These are phyloP conservation scores for Cladophialophora immunda DNA, from an alignment of 2,329 filamentous ascomycete genomes.

Conservation along the genomic window DNA sequence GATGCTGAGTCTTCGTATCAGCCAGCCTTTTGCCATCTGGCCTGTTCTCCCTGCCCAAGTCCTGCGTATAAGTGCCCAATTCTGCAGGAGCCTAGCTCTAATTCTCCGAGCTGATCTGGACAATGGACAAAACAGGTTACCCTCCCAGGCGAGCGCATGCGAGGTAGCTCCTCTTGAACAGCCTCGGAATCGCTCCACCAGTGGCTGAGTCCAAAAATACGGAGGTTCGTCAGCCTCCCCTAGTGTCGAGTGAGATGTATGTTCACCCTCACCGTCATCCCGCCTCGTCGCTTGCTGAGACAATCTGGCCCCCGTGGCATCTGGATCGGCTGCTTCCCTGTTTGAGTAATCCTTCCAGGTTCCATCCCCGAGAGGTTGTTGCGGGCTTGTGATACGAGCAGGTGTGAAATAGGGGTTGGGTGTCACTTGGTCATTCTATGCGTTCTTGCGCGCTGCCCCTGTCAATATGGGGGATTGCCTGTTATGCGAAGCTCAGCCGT, in stretches of 20 bases:
- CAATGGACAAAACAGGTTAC: slow-evolving; percentile 3
- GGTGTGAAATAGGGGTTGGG: slow-evolving; percentile 10
- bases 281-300: slow-evolving; percentile 13
- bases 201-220: slow-evolving; percentile 27
- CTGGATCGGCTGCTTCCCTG: slow-evolving; percentile 9
- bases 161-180: slow-evolving; percentile 10
- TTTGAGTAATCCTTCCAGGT: slow-evolving; percentile 14
- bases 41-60: background rate
- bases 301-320: slow-evolving; percentile 13
- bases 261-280: slow-evolving; percentile 5
- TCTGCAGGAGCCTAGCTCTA: background rate
- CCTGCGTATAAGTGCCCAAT: background rate
- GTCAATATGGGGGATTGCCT: too few species aligned
- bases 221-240: slow-evolving; percentile 26
- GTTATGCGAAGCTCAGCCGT: too few species aligned
- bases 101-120: slow-evolving; percentile 5
- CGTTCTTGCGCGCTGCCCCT: background rate
- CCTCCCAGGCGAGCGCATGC: background rate
- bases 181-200: slow-evolving; percentile 13
- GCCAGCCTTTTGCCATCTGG: background rate
- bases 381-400: background rate
- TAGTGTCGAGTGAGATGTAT: slow-evolving; percentile 21
- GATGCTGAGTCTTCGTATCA: background rate
- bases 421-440: background rate
- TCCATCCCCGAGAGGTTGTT: background rate